Conservation (phyloP, 768 basidiomycete genomes). For the Galerina sulciceps region DNA sequence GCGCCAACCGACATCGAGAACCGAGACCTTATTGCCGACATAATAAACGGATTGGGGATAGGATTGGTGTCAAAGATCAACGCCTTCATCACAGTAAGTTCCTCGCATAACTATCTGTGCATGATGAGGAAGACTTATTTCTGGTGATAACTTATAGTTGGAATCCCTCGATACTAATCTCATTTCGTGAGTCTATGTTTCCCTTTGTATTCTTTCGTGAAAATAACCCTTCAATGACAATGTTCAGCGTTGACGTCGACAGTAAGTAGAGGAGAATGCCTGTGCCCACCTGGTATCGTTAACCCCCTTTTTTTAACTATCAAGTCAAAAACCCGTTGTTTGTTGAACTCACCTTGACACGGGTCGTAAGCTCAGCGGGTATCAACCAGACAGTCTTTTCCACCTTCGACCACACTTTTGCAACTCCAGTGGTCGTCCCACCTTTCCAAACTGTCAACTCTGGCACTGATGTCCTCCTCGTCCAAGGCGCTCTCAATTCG, state of each 20-base stretch:
- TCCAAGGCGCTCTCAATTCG: conserved; percentile 51
- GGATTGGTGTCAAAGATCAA: conserved; percentile 41
- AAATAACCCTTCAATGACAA: background rate
- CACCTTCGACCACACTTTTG: conserved; percentile 60
- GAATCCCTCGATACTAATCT: conserved; percentile 36
- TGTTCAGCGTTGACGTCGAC: conserved; percentile 33
- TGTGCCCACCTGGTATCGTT: background rate
- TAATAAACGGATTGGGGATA: conserved; percentile 40
- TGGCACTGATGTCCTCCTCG: conserved; percentile 59
- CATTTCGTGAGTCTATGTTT: conserved; percentile 31
- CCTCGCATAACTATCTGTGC: background rate
- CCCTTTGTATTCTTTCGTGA: background rate
- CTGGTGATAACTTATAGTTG: conserved; percentile 25
- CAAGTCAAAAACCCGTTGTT: conserved; percentile 43
- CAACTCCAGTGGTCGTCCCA: conserved; percentile 50
- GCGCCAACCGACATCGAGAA: conserved; percentile 21
- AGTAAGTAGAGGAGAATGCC: conserved; percentile 18
- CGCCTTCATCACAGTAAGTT: conserved; percentile 37
- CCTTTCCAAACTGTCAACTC: conserved; percentile 54
- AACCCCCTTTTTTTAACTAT: background rate
- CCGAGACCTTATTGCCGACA: conserved; percentile 33
- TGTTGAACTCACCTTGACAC: conserved; percentile 46
- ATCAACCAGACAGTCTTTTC: conserved; percentile 59
- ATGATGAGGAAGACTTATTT: background rate
- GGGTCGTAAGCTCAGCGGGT: conserved; percentile 44